Conservation (phyloP, 1,139 yeast genomes). For the Geotrichum carabidarum region DNA sequence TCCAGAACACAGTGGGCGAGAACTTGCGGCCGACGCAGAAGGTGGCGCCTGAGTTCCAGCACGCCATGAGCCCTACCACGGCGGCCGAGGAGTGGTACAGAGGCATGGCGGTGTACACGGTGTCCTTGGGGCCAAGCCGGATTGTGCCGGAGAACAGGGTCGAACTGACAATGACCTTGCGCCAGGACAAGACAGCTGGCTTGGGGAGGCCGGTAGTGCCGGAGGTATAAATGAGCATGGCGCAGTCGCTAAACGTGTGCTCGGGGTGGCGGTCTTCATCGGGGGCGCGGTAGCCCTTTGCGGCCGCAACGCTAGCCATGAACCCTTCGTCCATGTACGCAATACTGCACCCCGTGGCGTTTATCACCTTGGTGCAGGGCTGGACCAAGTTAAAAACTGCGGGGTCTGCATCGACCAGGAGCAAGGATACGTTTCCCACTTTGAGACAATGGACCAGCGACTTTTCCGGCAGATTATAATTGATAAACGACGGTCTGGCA, state of each 20-base stretch:
- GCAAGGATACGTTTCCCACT: slow-evolving; percentile 58
- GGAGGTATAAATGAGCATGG: slow-evolving; percentile 78
- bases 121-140: slow-evolving; percentile 51
- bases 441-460: slow-evolving; percentile 78
- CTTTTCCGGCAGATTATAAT: slow-evolving; percentile 69
- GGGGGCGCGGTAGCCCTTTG: slow-evolving; percentile 44
- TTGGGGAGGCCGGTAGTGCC: slow-evolving; percentile 96
- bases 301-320: slow-evolving; percentile 41
- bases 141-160: slow-evolving; percentile 65
- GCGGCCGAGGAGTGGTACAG: slow-evolving; percentile 93
- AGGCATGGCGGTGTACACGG: slow-evolving; percentile 90
- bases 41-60: slow-evolving; percentile 59
- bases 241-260: slow-evolving; percentile 43
- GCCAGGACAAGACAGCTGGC: slow-evolving; percentile 92
- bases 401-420: slow-evolving; percentile 60
- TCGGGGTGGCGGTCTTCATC: slow-evolving; percentile 30
- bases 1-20: slow-evolving; percentile 84
- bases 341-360: slow-evolving; percentile 38
- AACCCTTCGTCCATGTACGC: slow-evolving; percentile 50
- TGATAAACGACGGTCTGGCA: slow-evolving; percentile 81
- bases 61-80: slow-evolving; percentile 74
- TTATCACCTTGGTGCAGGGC: slow-evolving; percentile 49
- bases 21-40: slow-evolving; percentile 78
- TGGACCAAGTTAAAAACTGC: slow-evolving; percentile 55
- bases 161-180: slow-evolving; percentile 68